Evolutionary conservation across 2,329 filamentous ascomycete genomes (phyloP), one percentile per base, ranked within the genome.

Genomic region (Colletotrichum lindemuthianum): DNA sequence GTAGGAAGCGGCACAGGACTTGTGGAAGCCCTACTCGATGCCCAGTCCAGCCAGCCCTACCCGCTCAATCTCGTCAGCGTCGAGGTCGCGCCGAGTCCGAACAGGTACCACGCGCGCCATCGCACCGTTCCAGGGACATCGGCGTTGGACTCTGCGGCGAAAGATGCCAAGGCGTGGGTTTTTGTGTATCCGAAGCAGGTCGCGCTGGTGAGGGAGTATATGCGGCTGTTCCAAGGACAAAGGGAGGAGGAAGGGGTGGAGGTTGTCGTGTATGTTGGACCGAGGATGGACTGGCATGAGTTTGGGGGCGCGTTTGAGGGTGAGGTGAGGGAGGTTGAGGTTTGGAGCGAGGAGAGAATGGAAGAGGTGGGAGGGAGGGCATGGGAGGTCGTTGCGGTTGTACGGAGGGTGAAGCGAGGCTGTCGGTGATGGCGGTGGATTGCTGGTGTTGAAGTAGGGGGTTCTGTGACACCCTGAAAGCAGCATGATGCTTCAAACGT

Each of bases 121-220:
- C 8, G 59, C 60, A 73, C 69, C 4, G 76, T 78, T 3, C 68
- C 69, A 0, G 74, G 75, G 4, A 76, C 74, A 2, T 76, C 74
- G 73, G 69, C 72, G 0, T 37, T 77, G 1, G 69, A 70, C 1
- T 65, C 68, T 11, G 69, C 72, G 13, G 67, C 76, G 4, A 60
- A 40, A 7, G 71, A 72, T 33, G 52, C 69, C 0, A 67, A 68
- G 9, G 71, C 56, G 2, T 59, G 77, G 45, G 58, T 77, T 61
- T 78, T 78, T 61, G 70, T 74, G 8, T 78, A 78, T 36, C 76
- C 76, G 11, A 74, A 76, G 2, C 73, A 75, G 33, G 70, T 71
- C 2, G 52, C 49, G 2, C 37, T 78, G 10, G 69, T 77, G 13
- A 48, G 59, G 8, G 65, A 63, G 39, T 78, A 78, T 34, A 59